Conservation (phyloP, 306 rosid genomes). For the Quercus parvula region DNA sequence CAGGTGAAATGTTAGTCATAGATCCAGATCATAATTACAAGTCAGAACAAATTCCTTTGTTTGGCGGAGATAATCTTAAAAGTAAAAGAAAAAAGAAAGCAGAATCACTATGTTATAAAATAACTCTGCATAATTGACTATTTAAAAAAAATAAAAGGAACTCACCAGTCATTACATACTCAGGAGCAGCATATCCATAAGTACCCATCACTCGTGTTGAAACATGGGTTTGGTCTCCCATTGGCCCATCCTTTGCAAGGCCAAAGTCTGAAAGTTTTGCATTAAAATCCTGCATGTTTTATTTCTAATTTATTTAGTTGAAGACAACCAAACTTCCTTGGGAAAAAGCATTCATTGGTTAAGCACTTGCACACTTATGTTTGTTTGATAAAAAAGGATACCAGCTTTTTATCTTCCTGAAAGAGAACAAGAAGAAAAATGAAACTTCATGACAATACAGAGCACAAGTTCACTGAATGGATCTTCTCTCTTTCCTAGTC, state of each 20-base stretch:
- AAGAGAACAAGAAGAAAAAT: not conserved
- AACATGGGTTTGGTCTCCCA: conserved; percentile 98
- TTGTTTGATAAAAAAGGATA: not conserved
- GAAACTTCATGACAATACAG: not conserved
- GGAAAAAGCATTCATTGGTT: conserved; percentile 17
- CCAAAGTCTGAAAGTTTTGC: conserved; percentile 95
- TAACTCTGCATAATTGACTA: not conserved
- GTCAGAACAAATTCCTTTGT: not conserved
- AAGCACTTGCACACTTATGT: conserved; percentile 2
- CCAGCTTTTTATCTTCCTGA: not conserved
- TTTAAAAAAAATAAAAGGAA: not conserved
- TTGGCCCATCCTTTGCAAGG: conserved; percentile 96
- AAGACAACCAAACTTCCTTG: not conserved
- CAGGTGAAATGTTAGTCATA: no score
- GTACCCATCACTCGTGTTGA: conserved; percentile 98
- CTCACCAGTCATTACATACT: conserved; percentile 97
- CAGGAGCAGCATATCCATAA: conserved; percentile 94
- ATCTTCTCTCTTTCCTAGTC: not conserved
- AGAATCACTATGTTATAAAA: not conserved
- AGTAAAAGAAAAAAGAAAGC: not conserved
- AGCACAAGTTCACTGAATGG: not conserved
- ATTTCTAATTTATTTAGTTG: conserved; percentile 21
- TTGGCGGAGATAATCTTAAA: not conserved
- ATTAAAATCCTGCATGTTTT: conserved; percentile 65
- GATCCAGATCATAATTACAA: not conserved